Evolutionary conservation across 352 stramenopile species (phyloP).

Genomic region (Phytophthora agathidicida): DNA sequence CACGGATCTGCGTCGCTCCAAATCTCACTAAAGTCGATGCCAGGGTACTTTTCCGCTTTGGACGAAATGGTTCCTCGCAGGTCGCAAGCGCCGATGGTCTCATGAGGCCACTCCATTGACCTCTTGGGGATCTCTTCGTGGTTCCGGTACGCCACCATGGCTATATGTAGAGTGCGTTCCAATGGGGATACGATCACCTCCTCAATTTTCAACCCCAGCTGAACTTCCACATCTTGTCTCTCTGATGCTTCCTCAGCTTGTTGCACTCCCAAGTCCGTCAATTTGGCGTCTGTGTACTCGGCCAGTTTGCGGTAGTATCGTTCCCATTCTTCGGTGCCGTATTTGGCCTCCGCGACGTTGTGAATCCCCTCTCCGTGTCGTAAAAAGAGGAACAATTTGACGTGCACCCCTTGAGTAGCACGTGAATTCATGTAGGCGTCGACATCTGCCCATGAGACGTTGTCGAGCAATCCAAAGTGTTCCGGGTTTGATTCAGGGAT

Average conservation of each 20-base stretch:
- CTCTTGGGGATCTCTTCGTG: conserved; percentile 24
- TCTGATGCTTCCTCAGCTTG: conserved; percentile 18
- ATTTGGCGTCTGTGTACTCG: conserved; percentile 32
- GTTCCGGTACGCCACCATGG: conserved; percentile 29
- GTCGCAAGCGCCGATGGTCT: conserved; percentile 34
- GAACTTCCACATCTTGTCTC: conserved; percentile 13
- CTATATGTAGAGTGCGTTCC: conserved; percentile 31
- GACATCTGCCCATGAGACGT: conserved; percentile 37
- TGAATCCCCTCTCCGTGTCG: conserved; percentile 31
- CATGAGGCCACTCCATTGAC: conserved; percentile 32
- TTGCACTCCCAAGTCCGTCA: conserved; percentile 25
- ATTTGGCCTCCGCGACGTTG: conserved; percentile 31
- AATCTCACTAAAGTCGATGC: conserved; percentile 28
- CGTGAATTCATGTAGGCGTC: conserved; percentile 29
- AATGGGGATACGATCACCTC: conserved; percentile 30
- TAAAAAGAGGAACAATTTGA: conserved; percentile 39
- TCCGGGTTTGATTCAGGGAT: conserved; percentile 7
- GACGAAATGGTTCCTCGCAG: conserved; percentile 23
- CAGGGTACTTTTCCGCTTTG: conserved; percentile 26
- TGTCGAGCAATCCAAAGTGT: conserved; percentile 33
- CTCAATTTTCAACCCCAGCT: conserved; percentile 14
- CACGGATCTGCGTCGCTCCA: conserved; percentile 35
- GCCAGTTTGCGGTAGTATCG: conserved; percentile 33
- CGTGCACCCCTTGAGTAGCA: conserved; percentile 13
- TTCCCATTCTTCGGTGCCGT: conserved; percentile 30